These are phyloP conservation scores for Austroboletus niveus DNA, from an alignment of 1,284 basidiomycete species.

Conservation along the genomic window DNA sequence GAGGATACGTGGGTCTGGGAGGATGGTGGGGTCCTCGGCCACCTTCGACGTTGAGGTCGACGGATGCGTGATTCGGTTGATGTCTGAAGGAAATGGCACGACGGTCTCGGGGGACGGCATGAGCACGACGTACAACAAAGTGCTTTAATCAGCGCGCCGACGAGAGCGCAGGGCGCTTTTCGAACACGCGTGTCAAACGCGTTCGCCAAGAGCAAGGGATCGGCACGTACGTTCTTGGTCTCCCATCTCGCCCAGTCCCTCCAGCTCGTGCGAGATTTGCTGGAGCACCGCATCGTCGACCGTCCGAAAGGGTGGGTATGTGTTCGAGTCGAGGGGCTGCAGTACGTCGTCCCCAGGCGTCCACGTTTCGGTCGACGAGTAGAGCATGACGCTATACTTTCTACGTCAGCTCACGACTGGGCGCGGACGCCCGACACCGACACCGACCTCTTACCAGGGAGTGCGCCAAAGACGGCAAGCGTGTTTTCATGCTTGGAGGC, in stretches of 20 bases:
- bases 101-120: background rate
- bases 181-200: background rate
- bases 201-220: background rate
- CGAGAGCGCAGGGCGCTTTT: constrained; percentile 69
- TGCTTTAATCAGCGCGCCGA: constrained; percentile 85
- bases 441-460: constrained; percentile 77
- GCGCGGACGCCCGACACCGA: constrained; percentile 31
- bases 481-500: constrained; percentile 91
- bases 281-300: constrained; percentile 68
- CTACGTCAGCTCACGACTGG: background rate
- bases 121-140: constrained; percentile 71
- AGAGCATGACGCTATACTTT: background rate
- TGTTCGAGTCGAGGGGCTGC: constrained; percentile 62
- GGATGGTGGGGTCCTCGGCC: constrained; percentile 41
- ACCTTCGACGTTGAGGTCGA: constrained; percentile 34
- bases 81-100: constrained; percentile 51
- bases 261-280: constrained; percentile 62
- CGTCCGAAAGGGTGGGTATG: constrained; percentile 78
- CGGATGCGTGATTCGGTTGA: constrained; percentile 70
- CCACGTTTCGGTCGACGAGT: constrained; percentile 53
- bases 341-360: constrained; percentile 37
- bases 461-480: constrained; percentile 87
- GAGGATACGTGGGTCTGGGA: constrained; percentile 82
- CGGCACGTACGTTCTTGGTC: constrained; percentile 45
- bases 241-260: constrained; percentile 45